Base-by-base conservation (phyloP, 2,329 filamentous ascomycete species). In the Aspergillus quadricinctus region DNA sequence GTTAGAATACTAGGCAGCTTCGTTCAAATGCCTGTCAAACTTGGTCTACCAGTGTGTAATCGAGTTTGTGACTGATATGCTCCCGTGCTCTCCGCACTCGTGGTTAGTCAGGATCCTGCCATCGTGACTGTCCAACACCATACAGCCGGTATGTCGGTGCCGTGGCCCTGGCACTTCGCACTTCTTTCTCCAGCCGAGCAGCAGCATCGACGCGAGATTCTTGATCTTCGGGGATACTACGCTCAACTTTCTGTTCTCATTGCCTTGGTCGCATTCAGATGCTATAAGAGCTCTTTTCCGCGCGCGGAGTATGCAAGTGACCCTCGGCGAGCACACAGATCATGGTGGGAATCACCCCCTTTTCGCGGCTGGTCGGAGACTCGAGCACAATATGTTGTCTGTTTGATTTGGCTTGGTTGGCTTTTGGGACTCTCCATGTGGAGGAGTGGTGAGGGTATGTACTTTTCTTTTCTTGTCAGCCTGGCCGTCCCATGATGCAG, bases 201-300 rank as follows among this genome's bases (percentile, higher is more conserved):
- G 54, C 71, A 79, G 49, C 74, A 76, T 27, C 77, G 83, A 37
- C 76, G 83, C 35, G 71, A 77, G 25, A 66, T 80, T 25, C 77
- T 87, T n/a, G 79, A 84, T 63, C 71, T 72, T 50, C 82, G 84
- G 53, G 83, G 81, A 7, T 69, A 75, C n/a, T 70, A 81, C 40
- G 83, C 83, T 17, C 83, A 86, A 66, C 69, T 77, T 58, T 84
- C 83, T 1, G 74, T 80, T 4, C 57, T 85, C 8, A 59, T 79
- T 3, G 70, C 80, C 14, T 64, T 77, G 27, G 62, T 83, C 14
- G 61, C 75, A 3, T 57, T 77, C 2, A 76, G 66, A n/a, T 27
- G 69, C 7, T 73, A 70, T 56, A 63, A 66, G 35, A 55, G 49
- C 41, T 62, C 53, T 51, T 53, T 37, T 21, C 50, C 53, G n/a